A percentile compares a stretch with the other conserved stretches of the same genome.
phyloP scores from a whole-genome alignment of 208 protist genomes.

The Crithidia thermophila region DNA sequence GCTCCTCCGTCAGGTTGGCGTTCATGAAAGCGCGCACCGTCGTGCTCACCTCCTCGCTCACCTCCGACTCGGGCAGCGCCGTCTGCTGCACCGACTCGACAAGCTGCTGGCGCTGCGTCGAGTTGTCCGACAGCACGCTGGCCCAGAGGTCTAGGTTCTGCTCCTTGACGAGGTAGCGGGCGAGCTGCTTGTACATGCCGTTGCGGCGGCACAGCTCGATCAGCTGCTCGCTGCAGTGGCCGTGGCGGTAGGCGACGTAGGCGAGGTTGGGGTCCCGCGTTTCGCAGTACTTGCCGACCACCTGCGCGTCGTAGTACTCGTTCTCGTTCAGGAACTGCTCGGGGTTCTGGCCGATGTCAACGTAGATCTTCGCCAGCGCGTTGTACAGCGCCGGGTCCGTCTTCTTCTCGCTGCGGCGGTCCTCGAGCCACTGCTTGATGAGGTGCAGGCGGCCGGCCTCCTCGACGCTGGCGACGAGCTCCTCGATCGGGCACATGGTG shows the following conservation, averaged over 20 bases:
- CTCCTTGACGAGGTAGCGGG: constrained; percentile 98
- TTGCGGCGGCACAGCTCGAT: constrained; percentile 97
- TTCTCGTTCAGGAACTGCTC: constrained; percentile 98
- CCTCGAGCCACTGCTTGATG: constrained; percentile 98
- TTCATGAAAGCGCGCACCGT: constrained; percentile 99
- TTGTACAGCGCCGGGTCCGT: constrained; percentile 98
- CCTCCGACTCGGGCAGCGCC: constrained; percentile 97
- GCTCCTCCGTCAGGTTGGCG: constrained; percentile 98
- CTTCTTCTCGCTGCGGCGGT: constrained; percentile 94
- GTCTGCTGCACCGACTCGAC: constrained; percentile 99
- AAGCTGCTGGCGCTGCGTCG: constrained; percentile 88
- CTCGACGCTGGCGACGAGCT: constrained; percentile 86
- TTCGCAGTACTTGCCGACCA: constrained; percentile 99
- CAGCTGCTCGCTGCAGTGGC: constrained; percentile 97
- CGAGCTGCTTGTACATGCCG: constrained; percentile 97
- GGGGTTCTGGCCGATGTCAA: constrained; percentile 97
- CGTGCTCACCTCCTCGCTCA: constrained; percentile 97
- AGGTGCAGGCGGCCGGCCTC: constrained; percentile 95
- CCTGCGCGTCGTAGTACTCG: constrained; percentile 96
- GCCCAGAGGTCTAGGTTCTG: constrained; percentile 98
- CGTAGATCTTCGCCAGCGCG: constrained; percentile 99
- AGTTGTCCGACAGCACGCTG: constrained; percentile 94
- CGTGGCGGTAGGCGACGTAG: constrained; percentile 97
- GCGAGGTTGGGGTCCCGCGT: constrained; percentile 98
- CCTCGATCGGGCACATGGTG: constrained; percentile 95